These are phyloP conservation scores for Cardiosporidium cionae DNA, from an alignment of 169 alveolate species.

Conservation along the genomic window DNA sequence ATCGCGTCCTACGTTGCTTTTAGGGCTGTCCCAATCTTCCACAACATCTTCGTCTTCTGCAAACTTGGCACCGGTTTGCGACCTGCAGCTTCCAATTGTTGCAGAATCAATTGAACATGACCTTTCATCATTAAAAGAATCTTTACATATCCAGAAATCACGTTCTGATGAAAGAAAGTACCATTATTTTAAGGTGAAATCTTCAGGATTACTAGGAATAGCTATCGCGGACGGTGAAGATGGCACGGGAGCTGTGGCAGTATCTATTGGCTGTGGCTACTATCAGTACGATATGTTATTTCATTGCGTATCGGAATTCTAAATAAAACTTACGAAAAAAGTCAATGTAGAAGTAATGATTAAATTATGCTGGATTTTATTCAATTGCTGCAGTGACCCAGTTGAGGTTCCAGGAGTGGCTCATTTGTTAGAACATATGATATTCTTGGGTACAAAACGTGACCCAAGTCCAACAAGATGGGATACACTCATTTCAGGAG, in stretches of 20 bases:
- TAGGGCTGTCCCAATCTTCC: too few species aligned
- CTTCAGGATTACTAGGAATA: not conserved
- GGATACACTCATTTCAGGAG: not conserved
- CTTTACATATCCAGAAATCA: not conserved
- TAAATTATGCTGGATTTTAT: too few species aligned
- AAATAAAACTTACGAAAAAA: too few species aligned
- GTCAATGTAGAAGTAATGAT: too few species aligned
- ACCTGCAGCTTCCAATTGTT: too few species aligned
- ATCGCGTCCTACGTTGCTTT: too few species aligned
- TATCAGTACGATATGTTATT: not conserved
- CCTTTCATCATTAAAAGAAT: not conserved
- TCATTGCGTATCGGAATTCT: too few species aligned
- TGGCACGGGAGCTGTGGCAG: not conserved
- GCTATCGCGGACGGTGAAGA: not conserved
- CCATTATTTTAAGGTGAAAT: not conserved
- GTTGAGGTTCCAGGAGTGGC: conserved; percentile 77
- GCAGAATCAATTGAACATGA: too few species aligned
- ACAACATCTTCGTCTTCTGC: too few species aligned
- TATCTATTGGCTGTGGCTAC: not conserved
- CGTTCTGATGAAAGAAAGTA: not conserved
- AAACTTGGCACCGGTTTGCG: too few species aligned
- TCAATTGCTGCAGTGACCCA: conserved; percentile 63
- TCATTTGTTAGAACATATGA: conserved; percentile 87
- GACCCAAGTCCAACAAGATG: conserved; percentile 4
- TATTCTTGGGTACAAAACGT: conserved; percentile 64